phyloP scores from a whole-genome alignment of 2,329 filamentous ascomycete species.

The Coniochaeta ligniaria region DNA sequence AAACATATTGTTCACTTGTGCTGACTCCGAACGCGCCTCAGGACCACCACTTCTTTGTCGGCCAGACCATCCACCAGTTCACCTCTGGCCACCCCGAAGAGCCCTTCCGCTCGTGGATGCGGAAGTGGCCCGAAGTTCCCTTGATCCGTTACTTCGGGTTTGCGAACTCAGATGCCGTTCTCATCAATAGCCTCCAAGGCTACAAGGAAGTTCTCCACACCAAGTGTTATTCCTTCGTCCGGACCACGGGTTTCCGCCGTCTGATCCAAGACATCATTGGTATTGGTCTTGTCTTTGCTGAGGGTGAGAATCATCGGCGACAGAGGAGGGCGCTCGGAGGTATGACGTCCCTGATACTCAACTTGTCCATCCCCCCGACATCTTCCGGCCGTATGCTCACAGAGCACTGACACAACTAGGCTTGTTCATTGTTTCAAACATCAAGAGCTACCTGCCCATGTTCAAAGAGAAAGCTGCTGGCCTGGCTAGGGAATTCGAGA shows the following conservation, averaged over 20 bases:
- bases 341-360: conserved; percentile 2
- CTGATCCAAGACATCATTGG: conserved; percentile 27
- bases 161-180: conserved; percentile 25
- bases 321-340: conserved; percentile 24
- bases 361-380: neutral
- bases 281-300: conserved; percentile 26
- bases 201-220: conserved; percentile 29
- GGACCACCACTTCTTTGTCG: conserved; percentile 30
- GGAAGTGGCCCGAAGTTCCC: conserved; percentile 21
- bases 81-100: conserved; percentile 19
- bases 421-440: conserved; percentile 26
- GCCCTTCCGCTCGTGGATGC: conserved; percentile 22
- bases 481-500: conserved; percentile 21
- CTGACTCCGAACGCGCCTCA: conserved; percentile 9
- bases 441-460: conserved; percentile 28
- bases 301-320: conserved; percentile 24
- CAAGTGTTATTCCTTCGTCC: conserved; percentile 29
- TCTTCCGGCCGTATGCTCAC: neutral
- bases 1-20: neutral
- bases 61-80: conserved; percentile 22
- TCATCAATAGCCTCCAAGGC: conserved; percentile 27
- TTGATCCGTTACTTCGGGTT: conserved; percentile 30
- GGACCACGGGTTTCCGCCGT: conserved; percentile 23
- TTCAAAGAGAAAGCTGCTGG: conserved; percentile 24
- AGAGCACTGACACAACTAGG: conserved; percentile 10